A percentile compares a stretch with the other conserved stretches of the same genome.
These are phyloP conservation scores for Magnusiomyces tetraspermus DNA, from an alignment of 1,139 yeast genomes.

Conservation along the genomic window DNA sequence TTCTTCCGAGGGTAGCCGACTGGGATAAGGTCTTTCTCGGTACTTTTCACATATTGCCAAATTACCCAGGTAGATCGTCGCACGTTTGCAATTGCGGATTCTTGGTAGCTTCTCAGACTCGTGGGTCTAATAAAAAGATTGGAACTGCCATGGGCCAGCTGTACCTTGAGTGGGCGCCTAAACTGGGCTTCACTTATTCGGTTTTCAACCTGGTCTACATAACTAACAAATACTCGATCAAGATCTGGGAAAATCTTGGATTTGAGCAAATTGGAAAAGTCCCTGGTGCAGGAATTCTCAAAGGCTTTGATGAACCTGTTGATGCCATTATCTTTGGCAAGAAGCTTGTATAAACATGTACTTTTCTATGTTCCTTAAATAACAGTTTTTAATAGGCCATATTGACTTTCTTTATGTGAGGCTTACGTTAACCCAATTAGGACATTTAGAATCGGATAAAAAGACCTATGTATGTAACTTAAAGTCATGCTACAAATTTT, in stretches of 20 bases:
- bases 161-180: conserved; percentile 58
- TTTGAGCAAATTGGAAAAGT: conserved; percentile 64
- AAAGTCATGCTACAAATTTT: background rate
- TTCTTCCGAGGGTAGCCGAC: conserved; percentile 21
- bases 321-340: conserved; percentile 62
- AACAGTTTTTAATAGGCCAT: background rate
- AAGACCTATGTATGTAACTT: background rate
- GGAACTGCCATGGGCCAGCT: conserved; percentile 55
- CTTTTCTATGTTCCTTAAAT: background rate
- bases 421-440: background rate
- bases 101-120: conserved; percentile 43
- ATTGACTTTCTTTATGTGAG: background rate
- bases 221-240: conserved; percentile 56
- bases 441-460: background rate
- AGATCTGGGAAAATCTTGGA: conserved; percentile 68
- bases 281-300: conserved; percentile 55
- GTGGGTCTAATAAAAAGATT: conserved; percentile 45
- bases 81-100: conserved; percentile 80
- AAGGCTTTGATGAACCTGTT: conserved; percentile 49
- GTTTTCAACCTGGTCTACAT: conserved; percentile 78
- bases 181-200: conserved; percentile 62
- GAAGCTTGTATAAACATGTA: conserved; percentile 29
- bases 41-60: conserved; percentile 66
- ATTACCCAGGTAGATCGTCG: conserved; percentile 65
- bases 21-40: conserved; percentile 50